A percentile compares a stretch with the other conserved stretches of the same genome.
phyloP scores from a whole-genome alignment of 192 early-diverging fungal genomes.

The Backusella psychrophila region DNA sequence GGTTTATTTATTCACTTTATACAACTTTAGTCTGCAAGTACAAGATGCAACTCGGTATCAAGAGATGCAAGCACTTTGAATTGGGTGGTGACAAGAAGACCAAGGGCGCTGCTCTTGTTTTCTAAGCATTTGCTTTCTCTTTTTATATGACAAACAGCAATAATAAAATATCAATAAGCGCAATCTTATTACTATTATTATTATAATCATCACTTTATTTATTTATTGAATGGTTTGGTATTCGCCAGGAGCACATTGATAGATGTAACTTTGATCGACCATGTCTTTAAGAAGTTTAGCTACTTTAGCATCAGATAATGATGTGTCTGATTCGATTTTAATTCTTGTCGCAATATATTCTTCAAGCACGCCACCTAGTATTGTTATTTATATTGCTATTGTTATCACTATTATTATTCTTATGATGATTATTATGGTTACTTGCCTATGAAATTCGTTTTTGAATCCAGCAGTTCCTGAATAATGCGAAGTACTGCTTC shows the following conservation, averaged over 20 bases:
- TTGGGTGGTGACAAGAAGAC: conserved; percentile 99
- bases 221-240: neutral
- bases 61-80: conserved; percentile 99
- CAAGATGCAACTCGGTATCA: conserved; percentile 96
- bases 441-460: neutral
- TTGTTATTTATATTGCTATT: neutral
- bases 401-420: neutral
- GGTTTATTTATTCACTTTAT: too few relatives aligned
- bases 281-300: neutral
- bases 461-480: neutral
- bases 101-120: conserved; percentile 84
- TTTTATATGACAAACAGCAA: neutral
- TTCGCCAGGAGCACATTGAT: neutral
- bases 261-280: neutral
- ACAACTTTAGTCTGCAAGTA: conserved; percentile 77
- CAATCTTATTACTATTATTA: too few relatives aligned
- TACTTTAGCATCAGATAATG: neutral
- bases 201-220: too few relatives aligned
- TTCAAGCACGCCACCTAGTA: neutral
- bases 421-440: neutral
- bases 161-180: neutral
- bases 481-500: neutral
- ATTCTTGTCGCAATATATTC: neutral
- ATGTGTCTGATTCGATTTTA: neutral
- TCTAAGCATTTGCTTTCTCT: conserved; percentile 54